A percentile compares a stretch with the other conserved stretches of the same genome.
Conservation (phyloP, 2,329 filamentous ascomycete genomes). For the Aspergillus sojae region DNA sequence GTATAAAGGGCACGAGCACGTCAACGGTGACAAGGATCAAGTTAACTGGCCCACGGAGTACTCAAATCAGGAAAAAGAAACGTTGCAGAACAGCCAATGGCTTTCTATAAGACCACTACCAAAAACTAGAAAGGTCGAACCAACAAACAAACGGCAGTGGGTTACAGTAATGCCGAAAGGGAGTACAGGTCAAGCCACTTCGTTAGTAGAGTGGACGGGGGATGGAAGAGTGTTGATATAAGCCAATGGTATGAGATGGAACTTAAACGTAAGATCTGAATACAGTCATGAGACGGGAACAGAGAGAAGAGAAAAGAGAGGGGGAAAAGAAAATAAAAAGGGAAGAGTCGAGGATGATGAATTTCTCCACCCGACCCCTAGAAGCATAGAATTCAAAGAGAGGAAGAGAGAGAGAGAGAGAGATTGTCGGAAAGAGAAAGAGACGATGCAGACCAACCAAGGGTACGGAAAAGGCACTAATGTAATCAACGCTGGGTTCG, state of each 20-base stretch:
- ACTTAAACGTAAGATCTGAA: background rate
- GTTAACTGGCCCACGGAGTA: background rate
- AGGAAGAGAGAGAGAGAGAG: background rate
- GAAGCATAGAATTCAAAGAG: background rate
- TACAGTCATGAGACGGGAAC: background rate
- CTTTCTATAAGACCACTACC: constrained; percentile 12
- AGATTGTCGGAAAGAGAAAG: constrained; percentile 9
- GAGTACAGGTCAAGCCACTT: constrained; percentile 5
- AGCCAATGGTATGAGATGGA: constrained; percentile 4
- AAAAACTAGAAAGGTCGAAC: background rate
- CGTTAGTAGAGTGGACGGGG: constrained; percentile 9
- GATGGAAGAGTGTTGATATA: constrained; percentile 8
- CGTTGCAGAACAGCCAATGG: constrained; percentile 6
- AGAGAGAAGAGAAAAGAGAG: background rate
- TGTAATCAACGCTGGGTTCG: constrained; percentile 6
- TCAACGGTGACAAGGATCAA: background rate
- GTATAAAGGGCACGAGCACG: background rate
- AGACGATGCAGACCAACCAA: constrained; percentile 12
- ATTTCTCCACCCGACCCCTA: background rate
- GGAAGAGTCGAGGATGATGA: constrained; percentile 8
- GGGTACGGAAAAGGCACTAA: constrained; percentile 23
- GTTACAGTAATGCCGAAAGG: constrained; percentile 12
- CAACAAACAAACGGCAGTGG: constrained; percentile 16
- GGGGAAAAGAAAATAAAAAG: constrained; percentile 7
- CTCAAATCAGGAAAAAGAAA: background rate